phyloP scores from a whole-genome alignment of 1,284 basidiomycete genomes.

The Bjerkandera adusta region DNA sequence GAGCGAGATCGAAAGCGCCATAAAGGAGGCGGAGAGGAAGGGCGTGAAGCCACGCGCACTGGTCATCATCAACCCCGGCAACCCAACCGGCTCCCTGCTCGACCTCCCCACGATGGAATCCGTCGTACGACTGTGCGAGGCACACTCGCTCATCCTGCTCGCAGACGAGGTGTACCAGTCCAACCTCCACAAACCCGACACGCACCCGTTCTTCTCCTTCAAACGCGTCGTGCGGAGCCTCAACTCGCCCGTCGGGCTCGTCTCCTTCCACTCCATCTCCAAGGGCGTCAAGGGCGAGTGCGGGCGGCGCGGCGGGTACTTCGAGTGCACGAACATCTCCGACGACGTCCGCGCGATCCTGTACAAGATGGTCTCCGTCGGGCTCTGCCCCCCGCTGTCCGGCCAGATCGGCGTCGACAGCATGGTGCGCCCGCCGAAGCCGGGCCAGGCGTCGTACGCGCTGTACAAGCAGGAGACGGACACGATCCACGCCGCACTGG shows the following conservation, averaged over 20 bases:
- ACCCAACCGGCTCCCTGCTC: conserved; percentile 88
- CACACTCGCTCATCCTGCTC: conserved; percentile 83
- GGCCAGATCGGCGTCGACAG: conserved; percentile 93
- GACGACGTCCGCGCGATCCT: conserved; percentile 79
- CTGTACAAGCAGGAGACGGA: conserved; percentile 84
- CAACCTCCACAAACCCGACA: conserved; percentile 75
- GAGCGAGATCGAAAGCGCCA: conserved; percentile 62
- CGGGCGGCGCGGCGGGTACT: conserved; percentile 91
- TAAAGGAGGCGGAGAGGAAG: conserved; percentile 66
- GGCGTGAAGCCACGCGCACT: conserved; percentile 76
- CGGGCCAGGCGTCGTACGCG: conserved; percentile 71
- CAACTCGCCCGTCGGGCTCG: conserved; percentile 69
- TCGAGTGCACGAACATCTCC: conserved; percentile 82
- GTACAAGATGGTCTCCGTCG: conserved; percentile 93
- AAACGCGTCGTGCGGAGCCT: conserved; percentile 78
- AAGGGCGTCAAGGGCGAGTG: conserved; percentile 96
- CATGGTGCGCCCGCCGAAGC: conserved; percentile 82
- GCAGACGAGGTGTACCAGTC: conserved; percentile 96
- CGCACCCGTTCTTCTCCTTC: conserved; percentile 86
- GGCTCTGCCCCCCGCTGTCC: conserved; percentile 83
- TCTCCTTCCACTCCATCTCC: conserved; percentile 95
- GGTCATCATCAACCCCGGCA: conserved; percentile 95
- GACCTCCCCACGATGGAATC: conserved; percentile 67
- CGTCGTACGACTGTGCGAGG: conserved; percentile 81
- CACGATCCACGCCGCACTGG: conserved; percentile 73